Base-by-base conservation (phyloP, 2,329 filamentous ascomycete genomes). In the Pseudogymnoascus destructans region DNA sequence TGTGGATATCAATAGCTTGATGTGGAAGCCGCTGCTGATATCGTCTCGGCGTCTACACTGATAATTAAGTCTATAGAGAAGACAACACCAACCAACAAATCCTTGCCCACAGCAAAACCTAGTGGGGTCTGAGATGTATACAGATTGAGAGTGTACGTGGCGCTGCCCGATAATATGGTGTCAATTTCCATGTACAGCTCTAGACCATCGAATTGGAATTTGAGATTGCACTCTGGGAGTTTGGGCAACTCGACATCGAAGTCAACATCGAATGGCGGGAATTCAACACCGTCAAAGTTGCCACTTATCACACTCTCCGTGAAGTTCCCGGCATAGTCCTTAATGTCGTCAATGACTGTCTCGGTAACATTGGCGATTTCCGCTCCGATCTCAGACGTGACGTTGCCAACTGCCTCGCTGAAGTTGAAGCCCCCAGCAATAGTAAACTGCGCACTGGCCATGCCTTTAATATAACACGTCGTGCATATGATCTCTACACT, bases 1-100 rank as follows among this genome's bases (percentile, higher is more conserved):
- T 64, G 0, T 73, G 69, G 13, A 83, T 71, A 1, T 77, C 70
- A 19, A 82, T 68, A 82, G 66, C 57, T 74, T 73, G 57, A 82
- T 71, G 61, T 82, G 79, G 32, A 84, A 75, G 0, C 80, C 80
- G 15, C 70, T 77, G 55, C 70, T 75, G 10, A 83, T 75, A 25
- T 76, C 73, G 19, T 70, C 40, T 74, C 68, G 0, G 70, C 70
- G 2, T 78, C 70, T 0, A 73, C 73, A 11, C 68, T 74, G 23
- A 82, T 63, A 21, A 82, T 76, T 13, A 83, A 68, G 57, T 82
- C 78, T 1, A 80, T 67, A 0, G 70, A 69, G 40, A 79, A 74
- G 1, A 79, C 66, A 1, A 77, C 67, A 0, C 79, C 79, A 0
- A 79, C 60, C 19, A 74, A 66, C 0, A 77, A 61, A 1, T 74